A percentile compares a stretch with the other conserved stretches of the same genome.
Conservation (phyloP, 441 rosid species). For the Corymbia calophylla region DNA sequence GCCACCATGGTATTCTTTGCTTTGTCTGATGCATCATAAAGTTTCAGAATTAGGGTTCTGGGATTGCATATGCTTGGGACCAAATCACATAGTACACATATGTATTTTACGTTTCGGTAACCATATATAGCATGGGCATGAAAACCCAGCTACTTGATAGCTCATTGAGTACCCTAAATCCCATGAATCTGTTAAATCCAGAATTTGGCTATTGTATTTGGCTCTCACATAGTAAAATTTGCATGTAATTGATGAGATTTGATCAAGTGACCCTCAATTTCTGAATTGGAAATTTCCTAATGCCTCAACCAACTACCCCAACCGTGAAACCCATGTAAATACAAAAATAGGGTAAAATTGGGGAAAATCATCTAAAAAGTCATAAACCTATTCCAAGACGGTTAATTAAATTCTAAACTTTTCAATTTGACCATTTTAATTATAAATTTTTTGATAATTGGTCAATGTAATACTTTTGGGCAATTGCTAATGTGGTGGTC, state of each 20-base stretch:
- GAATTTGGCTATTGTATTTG: neutral
- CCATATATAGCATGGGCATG: neutral
- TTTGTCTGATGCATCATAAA: neutral
- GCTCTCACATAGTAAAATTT: neutral
- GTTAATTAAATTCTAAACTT: no score
- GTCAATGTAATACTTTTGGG: no score
- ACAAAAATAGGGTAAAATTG: neutral
- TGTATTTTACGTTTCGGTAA: neutral
- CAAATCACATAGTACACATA: neutral
- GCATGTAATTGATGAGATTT: neutral
- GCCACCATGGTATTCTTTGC: neutral
- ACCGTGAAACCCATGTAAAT: neutral
- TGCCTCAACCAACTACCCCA: neutral
- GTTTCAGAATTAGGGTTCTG: neutral
- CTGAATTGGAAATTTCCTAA: neutral
- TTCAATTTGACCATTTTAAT: no score
- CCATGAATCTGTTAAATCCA: neutral
- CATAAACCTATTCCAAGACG: neutral
- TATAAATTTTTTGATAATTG: no score
- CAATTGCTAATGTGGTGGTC: no score
- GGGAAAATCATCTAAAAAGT: neutral
- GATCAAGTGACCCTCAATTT: neutral
- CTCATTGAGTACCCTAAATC: neutral
- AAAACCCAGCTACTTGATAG: neutral
- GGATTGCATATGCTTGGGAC: neutral